Evolutionary conservation across 805 yeast species (phyloP), one percentile per base, ranked within the genome.

Genomic region (Cyberlindnera galapagoensis): DNA sequence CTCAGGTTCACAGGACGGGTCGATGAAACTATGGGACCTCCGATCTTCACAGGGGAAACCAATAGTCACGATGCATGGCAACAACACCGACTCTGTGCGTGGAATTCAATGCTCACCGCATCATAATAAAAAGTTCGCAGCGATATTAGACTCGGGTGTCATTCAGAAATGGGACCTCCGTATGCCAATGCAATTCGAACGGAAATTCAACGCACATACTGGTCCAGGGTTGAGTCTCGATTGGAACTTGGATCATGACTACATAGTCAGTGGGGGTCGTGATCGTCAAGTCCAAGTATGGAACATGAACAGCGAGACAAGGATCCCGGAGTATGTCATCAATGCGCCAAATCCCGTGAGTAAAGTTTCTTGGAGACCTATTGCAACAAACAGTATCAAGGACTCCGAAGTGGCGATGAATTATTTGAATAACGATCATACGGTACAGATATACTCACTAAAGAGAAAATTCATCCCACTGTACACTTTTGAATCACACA

Each of bases 201-300:
- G 78, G 31, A 76, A 79, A 38, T 69, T 92, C 52, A 83, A 80
- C 47, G 94, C 95, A 4, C 97, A 90, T 52, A 73, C 86, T 3
- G 95, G 95, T 0, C 94, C 95, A 3, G 97, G 95, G 0, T 62
- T 88, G 12, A 74, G 94, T 5, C 56, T 92, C 5, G 87, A 85
- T 47, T 87, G 95, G 78, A 95, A 88, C 51, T 94, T 94, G 0
- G 78, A 76, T 23, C 54, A 68, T 22, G 95, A 88, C 41, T 83
- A 79, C 47, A 71, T 92, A 14, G 78, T 80, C 5, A 84, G 95
- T 14, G 97, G 97, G 11, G 98, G 98, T 7, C 68, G 97, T 47
- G 98, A 92, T 57, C 80, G 81, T 33, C 79, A 77, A 44, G 65
- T 82, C 21, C 85, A 82, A 39, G 75, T 82, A 4, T 85, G 94